Conservation (phyloP, 257 asterid species). For the Scutellaria barbata region DNA sequence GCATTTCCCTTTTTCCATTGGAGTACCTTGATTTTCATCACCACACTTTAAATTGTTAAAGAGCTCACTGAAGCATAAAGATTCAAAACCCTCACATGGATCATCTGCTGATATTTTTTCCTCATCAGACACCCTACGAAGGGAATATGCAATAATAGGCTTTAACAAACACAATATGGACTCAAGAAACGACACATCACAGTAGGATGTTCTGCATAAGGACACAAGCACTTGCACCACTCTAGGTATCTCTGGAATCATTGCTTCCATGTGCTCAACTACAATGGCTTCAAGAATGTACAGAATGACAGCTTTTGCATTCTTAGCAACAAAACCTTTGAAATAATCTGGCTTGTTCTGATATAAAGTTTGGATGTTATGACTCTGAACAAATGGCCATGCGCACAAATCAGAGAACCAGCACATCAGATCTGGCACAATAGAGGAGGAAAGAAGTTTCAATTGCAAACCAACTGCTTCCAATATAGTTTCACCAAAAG, state of each 20-base stretch:
- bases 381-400: conserved; percentile 74
- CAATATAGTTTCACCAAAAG: conserved; percentile 83
- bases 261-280: conserved; percentile 86
- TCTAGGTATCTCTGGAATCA: conserved; percentile 87
- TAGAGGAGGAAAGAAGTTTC: conserved; percentile 72
- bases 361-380: conserved; percentile 41
- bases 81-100: conserved; percentile 71
- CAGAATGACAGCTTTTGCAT: conserved; percentile 85
- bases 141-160: conserved; percentile 82
- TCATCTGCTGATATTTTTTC: conserved; percentile 56
- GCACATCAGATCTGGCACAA: conserved; percentile 82
- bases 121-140: conserved; percentile 64
- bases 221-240: conserved; percentile 78
- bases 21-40: conserved; percentile 42
- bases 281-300: conserved; percentile 91
- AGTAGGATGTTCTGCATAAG: conserved; percentile 69
- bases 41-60: conserved; percentile 50
- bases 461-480: conserved; percentile 94
- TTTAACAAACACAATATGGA: conserved; percentile 69
- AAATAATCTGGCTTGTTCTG: conserved; percentile 48
- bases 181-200: conserved; percentile 85
- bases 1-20: conserved; percentile 50
- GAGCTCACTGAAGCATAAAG: conserved; percentile 85
- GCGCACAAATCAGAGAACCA: conserved; percentile 94
- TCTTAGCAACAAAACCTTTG: conserved; percentile 88